Evolutionary conservation across 306 rosid genomes (phyloP).

Genomic region (Lablab purpureus): DNA sequence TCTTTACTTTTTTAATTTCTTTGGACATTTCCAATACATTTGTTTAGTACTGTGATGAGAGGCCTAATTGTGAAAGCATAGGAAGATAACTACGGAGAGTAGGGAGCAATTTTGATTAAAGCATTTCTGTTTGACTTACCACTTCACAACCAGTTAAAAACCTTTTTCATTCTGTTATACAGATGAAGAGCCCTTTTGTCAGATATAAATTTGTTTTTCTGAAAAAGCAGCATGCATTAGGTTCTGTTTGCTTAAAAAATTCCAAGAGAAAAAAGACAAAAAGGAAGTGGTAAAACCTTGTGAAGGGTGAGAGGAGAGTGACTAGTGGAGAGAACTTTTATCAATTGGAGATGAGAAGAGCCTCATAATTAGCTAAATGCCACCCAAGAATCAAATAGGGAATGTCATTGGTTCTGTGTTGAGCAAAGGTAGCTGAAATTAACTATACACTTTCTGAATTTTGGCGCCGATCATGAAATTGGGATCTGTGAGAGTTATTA

Average conservation of each 20-base stretch:
- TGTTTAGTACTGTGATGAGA: constrained; percentile 41
- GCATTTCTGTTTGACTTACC: constrained; percentile 50
- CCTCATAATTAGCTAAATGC: constrained; percentile 51
- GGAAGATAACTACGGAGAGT: constrained; percentile 28
- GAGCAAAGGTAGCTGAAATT: constrained; percentile 48
- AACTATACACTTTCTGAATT: constrained; percentile 50
- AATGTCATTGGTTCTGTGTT: constrained; percentile 36
- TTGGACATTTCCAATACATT: constrained; percentile 24
- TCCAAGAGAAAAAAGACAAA: constrained; percentile 75
- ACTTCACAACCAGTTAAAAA: constrained; percentile 48
- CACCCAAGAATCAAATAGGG: constrained; percentile 40
- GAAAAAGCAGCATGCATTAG: constrained; percentile 43
- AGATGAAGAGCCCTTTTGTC: constrained; percentile 58
- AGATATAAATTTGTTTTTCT: constrained; percentile 41
- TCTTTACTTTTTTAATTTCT: constrained; percentile 27
- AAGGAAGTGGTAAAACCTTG: constrained; percentile 58
- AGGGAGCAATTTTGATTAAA: constrained; percentile 41
- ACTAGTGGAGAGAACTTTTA: constrained; percentile 51
- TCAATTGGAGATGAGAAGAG: constrained; percentile 49
- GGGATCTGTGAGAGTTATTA: constrained; percentile 54
- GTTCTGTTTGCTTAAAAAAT: constrained; percentile 53
- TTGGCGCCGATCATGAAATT: constrained; percentile 47
- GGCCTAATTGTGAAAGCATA: constrained; percentile 36
- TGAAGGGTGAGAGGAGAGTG: constrained; percentile 41
- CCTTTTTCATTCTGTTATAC: constrained; percentile 51